These are phyloP conservation scores for Trichophyton verrucosum DNA, from an alignment of 2,329 filamentous ascomycete species.

Conservation along the genomic window DNA sequence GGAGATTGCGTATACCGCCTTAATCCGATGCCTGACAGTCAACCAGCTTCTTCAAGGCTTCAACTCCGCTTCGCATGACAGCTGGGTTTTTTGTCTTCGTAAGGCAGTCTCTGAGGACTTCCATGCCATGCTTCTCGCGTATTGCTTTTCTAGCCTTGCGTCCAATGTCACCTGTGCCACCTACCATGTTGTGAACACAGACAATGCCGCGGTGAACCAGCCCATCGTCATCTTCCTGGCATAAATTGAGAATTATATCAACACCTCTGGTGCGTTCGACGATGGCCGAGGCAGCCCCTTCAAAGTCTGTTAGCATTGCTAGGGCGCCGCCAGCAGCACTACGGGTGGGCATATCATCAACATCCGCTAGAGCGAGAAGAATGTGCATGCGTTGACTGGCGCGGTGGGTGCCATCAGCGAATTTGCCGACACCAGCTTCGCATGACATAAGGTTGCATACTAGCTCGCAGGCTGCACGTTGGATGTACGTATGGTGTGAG, in stretches of 20 bases:
- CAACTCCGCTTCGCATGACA: constrained; percentile 58
- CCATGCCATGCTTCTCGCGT: constrained; percentile 50
- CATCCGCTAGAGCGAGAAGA: constrained; percentile 74
- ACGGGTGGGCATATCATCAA: constrained; percentile 66
- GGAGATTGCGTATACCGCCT: neutral
- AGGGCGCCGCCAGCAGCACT: constrained; percentile 79
- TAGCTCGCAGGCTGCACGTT: constrained; percentile 74
- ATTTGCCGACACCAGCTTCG: constrained; percentile 34
- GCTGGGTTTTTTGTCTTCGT: constrained; percentile 56
- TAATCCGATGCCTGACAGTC: neutral
- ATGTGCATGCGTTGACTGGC: constrained; percentile 68
- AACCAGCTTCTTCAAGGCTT: constrained; percentile 58
- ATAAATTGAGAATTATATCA: constrained; percentile 66
- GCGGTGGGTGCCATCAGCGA: constrained; percentile 45
- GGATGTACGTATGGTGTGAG: constrained; percentile 59
- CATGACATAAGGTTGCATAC: constrained; percentile 65
- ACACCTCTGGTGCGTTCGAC: constrained; percentile 60
- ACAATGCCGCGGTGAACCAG: constrained; percentile 57
- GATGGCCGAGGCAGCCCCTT: constrained; percentile 59
- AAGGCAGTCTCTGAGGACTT: constrained; percentile 56
- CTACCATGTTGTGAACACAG: constrained; percentile 59
- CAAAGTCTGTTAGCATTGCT: constrained; percentile 69
- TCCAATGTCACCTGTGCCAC: constrained; percentile 53
- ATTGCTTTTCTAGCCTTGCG: constrained; percentile 48
- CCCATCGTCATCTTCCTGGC: constrained; percentile 50